A percentile compares a stretch with the other conserved stretches of the same genome.
Conservation (phyloP, 176 grass and related monocot genomes). For the Oryza meyeriana region DNA sequence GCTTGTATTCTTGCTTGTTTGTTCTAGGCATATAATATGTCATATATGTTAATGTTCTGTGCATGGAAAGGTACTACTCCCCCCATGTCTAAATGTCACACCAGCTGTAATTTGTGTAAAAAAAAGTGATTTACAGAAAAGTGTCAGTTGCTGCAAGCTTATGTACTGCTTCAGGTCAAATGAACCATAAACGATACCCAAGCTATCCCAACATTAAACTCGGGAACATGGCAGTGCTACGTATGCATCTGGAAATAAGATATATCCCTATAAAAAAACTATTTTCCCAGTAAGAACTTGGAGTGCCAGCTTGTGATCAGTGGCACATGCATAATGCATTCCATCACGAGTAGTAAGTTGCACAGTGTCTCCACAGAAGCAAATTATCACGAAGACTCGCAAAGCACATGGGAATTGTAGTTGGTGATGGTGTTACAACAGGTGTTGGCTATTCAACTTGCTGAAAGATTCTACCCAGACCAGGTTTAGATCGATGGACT, state of each 20-base stretch:
- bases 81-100: too few relatives aligned
- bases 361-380: neutral
- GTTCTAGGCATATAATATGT: too few relatives aligned
- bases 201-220: neutral
- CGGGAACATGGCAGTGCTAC: neutral
- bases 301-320: neutral
- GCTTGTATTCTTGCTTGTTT: too few relatives aligned
- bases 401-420: slow-evolving; percentile 4
- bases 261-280: neutral
- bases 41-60: too few relatives aligned
- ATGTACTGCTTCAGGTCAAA: neutral
- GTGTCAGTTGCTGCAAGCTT: neutral
- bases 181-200: neutral
- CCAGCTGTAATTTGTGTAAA: neutral
- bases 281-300: neutral
- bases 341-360: neutral
- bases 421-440: neutral
- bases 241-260: neutral
- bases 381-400: neutral
- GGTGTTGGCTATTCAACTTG: neutral
- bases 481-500: neutral
- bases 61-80: too few relatives aligned
- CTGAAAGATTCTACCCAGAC: slow-evolving; percentile 8
- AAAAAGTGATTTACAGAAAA: neutral
- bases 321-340: neutral